Evolutionary conservation across 1,284 basidiomycete species (phyloP).

Genomic region (Salmacisia buchloeana): DNA sequence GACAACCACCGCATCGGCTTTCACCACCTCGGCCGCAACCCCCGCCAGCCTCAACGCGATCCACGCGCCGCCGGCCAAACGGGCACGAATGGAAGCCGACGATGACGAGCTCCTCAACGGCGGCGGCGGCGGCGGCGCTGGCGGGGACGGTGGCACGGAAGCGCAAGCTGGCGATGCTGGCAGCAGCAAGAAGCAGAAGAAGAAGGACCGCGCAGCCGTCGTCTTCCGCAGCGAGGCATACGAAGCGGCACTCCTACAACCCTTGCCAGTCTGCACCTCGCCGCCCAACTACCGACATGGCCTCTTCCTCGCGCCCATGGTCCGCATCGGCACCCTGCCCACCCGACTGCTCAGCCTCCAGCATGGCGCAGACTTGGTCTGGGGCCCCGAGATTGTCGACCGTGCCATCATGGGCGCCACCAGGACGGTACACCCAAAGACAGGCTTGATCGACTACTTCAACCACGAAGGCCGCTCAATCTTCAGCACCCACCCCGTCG

Average conservation of each 20-base stretch:
- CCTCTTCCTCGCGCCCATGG: slow-evolving; percentile 48
- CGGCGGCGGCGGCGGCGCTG: too few relatives aligned
- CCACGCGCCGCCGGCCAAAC: too few relatives aligned
- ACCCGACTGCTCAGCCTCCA: slow-evolving; percentile 80
- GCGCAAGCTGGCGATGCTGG: too few relatives aligned
- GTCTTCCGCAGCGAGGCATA: slow-evolving; percentile 1
- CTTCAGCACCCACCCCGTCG: slow-evolving; percentile 87
- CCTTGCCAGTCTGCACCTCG: background rate
- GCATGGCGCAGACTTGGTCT: slow-evolving; percentile 88
- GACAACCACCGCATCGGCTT: too few relatives aligned
- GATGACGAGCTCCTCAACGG: too few relatives aligned
- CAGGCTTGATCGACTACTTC: slow-evolving; percentile 11
- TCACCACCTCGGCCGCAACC: too few relatives aligned
- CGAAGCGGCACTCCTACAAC: background rate
- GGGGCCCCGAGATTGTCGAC: slow-evolving; percentile 95
- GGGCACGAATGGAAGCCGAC: too few relatives aligned
- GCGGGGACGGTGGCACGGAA: too few relatives aligned
- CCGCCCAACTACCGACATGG: slow-evolving; percentile 21
- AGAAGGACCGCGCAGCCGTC: background rate
- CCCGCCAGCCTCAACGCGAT: too few relatives aligned
- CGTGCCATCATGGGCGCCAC: slow-evolving; percentile 84
- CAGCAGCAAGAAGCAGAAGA: background rate
- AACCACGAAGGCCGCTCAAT: slow-evolving; percentile 63
- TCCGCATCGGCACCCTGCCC: slow-evolving; percentile 56
- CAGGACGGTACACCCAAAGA: slow-evolving; percentile 76